Percentiles rank a stretch among this genome's conserved stretches.
Evolutionary conservation across 257 asterid species (phyloP).

Genomic region (Przewalskia tangutica): DNA sequence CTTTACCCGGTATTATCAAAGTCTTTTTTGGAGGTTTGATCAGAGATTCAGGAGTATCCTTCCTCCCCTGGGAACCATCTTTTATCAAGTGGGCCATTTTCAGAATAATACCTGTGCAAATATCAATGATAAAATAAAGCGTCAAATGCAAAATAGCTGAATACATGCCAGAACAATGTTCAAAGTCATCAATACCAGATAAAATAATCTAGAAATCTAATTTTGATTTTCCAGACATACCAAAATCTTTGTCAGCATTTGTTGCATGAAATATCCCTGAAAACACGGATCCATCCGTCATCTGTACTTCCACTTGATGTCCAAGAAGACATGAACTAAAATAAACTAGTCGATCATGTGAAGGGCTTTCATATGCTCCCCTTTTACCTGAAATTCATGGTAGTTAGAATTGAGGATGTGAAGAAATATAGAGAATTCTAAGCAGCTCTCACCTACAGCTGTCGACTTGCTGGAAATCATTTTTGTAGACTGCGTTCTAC

Average conservation of each 20-base stretch:
- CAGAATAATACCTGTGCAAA: conserved; percentile 58
- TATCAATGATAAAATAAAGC: conserved; percentile 5
- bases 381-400: conserved; percentile 43
- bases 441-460: conserved; percentile 42
- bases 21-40: conserved; percentile 52
- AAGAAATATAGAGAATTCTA: neutral
- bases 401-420: neutral
- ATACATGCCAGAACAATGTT: neutral
- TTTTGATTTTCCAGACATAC: conserved; percentile 24
- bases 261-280: conserved; percentile 84
- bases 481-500: conserved; percentile 47
- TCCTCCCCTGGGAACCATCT: conserved; percentile 65
- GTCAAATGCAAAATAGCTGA: neutral
- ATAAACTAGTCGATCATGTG: conserved; percentile 64
- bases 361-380: conserved; percentile 41
- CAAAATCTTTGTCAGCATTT: conserved; percentile 70
- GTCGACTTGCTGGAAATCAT: conserved; percentile 29
- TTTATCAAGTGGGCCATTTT: conserved; percentile 73
- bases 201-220: neutral
- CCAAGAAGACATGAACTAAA: conserved; percentile 73
- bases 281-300: conserved; percentile 72
- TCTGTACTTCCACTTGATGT: conserved; percentile 90
- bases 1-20: conserved; percentile 62
- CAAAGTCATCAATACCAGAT: neutral
- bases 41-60: conserved; percentile 30